These are phyloP conservation scores for Leptographium galeiforme DNA, from an alignment of 2,329 filamentous ascomycete species.

Conservation along the genomic window DNA sequence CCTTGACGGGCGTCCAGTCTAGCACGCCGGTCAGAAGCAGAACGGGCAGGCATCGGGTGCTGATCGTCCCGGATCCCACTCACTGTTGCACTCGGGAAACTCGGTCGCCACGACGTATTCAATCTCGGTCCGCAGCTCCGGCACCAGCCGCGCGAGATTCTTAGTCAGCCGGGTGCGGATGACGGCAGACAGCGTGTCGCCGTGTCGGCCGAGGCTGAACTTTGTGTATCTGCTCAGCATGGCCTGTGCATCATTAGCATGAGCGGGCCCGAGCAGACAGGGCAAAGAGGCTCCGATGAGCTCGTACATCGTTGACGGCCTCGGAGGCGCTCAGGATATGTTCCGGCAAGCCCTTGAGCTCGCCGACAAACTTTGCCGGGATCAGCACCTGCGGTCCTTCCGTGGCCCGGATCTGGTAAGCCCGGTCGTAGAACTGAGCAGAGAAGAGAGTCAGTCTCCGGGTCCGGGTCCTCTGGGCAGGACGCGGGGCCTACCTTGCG, in stretches of 20 bases:
- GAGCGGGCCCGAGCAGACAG: background rate
- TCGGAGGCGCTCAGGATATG: constrained; percentile 33
- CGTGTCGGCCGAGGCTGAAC: constrained; percentile 32
- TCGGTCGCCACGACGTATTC: constrained; percentile 31
- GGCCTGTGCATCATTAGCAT: constrained; percentile 19
- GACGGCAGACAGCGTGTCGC: constrained; percentile 28
- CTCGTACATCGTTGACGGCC: constrained; percentile 30
- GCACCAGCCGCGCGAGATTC: constrained; percentile 30
- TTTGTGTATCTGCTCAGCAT: constrained; percentile 38
- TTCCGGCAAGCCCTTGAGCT: constrained; percentile 34
- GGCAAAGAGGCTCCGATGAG: background rate
- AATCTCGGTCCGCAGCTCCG: constrained; percentile 32
- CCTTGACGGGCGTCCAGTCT: constrained; percentile 42
- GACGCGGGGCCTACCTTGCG: constrained; percentile 21
- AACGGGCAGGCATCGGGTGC: background rate
- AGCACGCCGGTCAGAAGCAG: background rate
- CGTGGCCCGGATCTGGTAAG: constrained; percentile 37
- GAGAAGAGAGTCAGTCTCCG: no score
- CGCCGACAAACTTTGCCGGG: constrained; percentile 28
- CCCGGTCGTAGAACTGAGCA: constrained; percentile 30
- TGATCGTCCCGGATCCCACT: background rate
- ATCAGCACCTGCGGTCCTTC: constrained; percentile 35
- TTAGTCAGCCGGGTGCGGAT: constrained; percentile 33
- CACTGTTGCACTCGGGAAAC: constrained; percentile 32
- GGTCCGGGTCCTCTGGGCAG: no score